These are phyloP conservation scores for Picea abies DNA, from an alignment of 83 land plant species.

Conservation along the genomic window DNA sequence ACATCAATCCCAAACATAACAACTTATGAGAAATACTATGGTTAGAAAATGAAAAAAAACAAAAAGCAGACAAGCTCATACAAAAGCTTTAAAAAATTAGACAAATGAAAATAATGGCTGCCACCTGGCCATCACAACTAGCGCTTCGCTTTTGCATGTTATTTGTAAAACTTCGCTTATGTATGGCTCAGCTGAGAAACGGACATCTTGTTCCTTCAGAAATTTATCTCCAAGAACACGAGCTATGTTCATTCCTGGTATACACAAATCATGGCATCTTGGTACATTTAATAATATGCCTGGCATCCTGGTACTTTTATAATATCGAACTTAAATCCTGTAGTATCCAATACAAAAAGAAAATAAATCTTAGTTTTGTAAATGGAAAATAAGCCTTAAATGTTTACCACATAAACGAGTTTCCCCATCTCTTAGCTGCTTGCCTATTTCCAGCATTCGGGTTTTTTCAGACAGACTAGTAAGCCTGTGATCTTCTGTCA, in stretches of 20 bases:
- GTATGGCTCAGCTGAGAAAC: slow-evolving; percentile 91
- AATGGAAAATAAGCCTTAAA: neutral
- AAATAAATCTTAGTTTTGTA: neutral
- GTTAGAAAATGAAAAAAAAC: neutral
- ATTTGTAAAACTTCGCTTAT: slow-evolving; percentile 77
- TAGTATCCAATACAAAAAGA: neutral
- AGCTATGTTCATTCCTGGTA: slow-evolving; percentile 85
- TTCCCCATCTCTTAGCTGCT: slow-evolving; percentile 83
- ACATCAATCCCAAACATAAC: slow-evolving; percentile 15
- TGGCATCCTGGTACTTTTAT: neutral
- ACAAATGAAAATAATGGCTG: neutral
- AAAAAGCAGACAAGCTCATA: neutral
- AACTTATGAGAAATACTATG: slow-evolving; percentile 4
- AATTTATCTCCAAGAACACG: slow-evolving; percentile 97
- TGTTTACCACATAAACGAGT: slow-evolving; percentile 80
- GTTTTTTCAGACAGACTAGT: slow-evolving; percentile 71
- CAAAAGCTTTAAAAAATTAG: neutral
- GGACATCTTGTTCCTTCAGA: slow-evolving; percentile 80
- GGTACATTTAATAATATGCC: neutral
- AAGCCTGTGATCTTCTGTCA: slow-evolving; percentile 95
- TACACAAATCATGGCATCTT: neutral
- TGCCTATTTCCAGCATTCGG: slow-evolving; percentile 72
- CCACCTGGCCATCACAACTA: slow-evolving; percentile 90
- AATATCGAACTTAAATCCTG: slow-evolving; percentile 8
- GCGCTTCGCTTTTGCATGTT: slow-evolving; percentile 42